These are phyloP conservation scores for Tausonia pullulans DNA, from an alignment of 1,284 basidiomycete species.

Conservation along the genomic window DNA sequence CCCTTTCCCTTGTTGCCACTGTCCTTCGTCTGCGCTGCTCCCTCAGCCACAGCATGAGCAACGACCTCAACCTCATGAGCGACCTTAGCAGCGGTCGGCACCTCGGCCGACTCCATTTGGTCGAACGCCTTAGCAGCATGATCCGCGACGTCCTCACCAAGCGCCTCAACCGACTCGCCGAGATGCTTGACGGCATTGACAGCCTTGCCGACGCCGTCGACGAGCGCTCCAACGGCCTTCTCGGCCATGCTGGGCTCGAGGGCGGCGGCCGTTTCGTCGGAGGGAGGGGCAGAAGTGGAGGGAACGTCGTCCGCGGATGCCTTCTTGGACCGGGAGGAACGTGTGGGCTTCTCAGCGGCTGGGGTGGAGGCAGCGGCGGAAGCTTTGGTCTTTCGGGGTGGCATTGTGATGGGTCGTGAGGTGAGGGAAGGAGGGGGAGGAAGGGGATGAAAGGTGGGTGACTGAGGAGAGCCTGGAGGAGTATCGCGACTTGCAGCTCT, in stretches of 20 bases:
- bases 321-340: conserved; percentile 18
- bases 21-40: conserved; percentile 13
- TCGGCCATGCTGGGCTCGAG: conserved; percentile 13
- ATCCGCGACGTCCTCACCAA: conserved; percentile 1
- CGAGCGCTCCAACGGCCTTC: conserved; percentile 9
- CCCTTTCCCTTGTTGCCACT: conserved; percentile 6
- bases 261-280: conserved; percentile 22
- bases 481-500: too few species aligned
- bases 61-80: conserved; percentile 7
- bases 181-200: conserved; percentile 12
- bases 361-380: background rate
- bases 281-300: background rate
- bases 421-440: background rate
- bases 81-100: background rate
- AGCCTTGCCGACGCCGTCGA: conserved; percentile 12
- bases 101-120: background rate
- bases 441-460: background rate
- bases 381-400: conserved; percentile 14
- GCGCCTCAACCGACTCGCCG: conserved; percentile 13
- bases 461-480: background rate
- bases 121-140: background rate
- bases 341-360: background rate
- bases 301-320: conserved; percentile 19
- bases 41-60: conserved; percentile 18
- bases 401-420: conserved; percentile 1